These are phyloP conservation scores for Phytophthora macrochlamydospora DNA, from an alignment of 352 stramenopile species.

Conservation along the genomic window DNA sequence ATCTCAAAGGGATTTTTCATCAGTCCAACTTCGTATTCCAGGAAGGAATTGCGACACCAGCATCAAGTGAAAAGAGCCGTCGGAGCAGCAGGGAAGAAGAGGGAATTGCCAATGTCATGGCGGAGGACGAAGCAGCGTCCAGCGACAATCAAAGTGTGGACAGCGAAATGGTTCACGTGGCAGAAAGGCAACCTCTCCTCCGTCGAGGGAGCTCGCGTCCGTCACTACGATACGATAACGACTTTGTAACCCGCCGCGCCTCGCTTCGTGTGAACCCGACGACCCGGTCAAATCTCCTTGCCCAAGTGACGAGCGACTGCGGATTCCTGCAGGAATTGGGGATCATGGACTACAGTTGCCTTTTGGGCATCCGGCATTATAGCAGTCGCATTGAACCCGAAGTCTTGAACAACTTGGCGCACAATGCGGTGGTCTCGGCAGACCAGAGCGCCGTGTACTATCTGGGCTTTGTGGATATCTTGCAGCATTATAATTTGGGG, in stretches of 20 bases:
- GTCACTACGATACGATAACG: conserved; percentile 75
- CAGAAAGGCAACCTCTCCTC: conserved; percentile 62
- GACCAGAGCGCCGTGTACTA: conserved; percentile 81
- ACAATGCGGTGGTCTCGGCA: conserved; percentile 84
- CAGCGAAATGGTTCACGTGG: conserved; percentile 40
- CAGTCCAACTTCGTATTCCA: conserved; percentile 61
- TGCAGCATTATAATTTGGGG: conserved; percentile 86
- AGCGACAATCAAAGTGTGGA: conserved; percentile 35
- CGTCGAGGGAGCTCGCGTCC: conserved; percentile 60
- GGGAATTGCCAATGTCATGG: conserved; percentile 15
- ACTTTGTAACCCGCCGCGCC: conserved; percentile 74
- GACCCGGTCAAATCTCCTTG: conserved; percentile 73
- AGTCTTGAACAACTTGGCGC: conserved; percentile 56
- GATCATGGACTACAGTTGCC: conserved; percentile 90
- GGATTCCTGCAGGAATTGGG: conserved; percentile 85
- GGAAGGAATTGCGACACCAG: conserved; percentile 43
- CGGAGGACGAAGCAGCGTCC: conserved; percentile 33
- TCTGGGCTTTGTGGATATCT: conserved; percentile 84
- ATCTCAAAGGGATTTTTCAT: conserved; percentile 86
- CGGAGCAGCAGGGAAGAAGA: conserved; percentile 39
- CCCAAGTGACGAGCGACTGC: conserved; percentile 84
- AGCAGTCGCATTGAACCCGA: conserved; percentile 46
- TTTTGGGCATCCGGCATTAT: conserved; percentile 78
- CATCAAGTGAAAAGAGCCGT: conserved; percentile 39
- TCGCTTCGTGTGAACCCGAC: conserved; percentile 74